A percentile compares a stretch with the other conserved stretches of the same genome.
Evolutionary conservation across 1,139 yeast species (phyloP).

Genomic region (Torulaspora globosa): DNA sequence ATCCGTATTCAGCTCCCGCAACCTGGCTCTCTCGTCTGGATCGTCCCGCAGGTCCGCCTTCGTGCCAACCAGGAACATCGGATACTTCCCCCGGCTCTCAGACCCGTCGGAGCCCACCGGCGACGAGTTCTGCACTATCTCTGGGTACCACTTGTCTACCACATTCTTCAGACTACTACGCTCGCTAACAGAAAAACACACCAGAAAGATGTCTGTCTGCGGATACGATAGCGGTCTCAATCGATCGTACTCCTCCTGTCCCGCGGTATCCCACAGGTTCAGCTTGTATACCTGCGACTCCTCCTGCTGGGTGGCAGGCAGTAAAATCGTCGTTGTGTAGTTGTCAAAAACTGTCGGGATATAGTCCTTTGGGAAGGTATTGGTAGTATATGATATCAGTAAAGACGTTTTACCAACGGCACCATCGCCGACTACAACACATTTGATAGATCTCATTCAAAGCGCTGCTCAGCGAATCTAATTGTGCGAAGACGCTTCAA

Average conservation of each 20-base stretch:
- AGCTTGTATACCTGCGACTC: slow-evolving; percentile 55
- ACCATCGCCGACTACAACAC: slow-evolving; percentile 95
- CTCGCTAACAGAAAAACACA: slow-evolving; percentile 82
- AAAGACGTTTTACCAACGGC: slow-evolving; percentile 95
- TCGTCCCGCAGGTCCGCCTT: slow-evolving; percentile 83
- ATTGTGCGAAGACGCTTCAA: too few species aligned
- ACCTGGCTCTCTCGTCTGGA: slow-evolving; percentile 66
- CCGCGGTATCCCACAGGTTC: slow-evolving; percentile 97
- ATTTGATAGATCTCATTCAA: slow-evolving; percentile 84
- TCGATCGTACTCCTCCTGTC: slow-evolving; percentile 90
- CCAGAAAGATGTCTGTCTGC: slow-evolving; percentile 82
- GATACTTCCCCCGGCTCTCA: slow-evolving; percentile 40
- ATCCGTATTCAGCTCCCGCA: slow-evolving; percentile 54
- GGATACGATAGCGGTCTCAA: slow-evolving; percentile 89
- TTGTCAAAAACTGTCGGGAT: slow-evolving; percentile 93
- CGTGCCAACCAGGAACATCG: slow-evolving; percentile 79
- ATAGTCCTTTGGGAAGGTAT: slow-evolving; percentile 91
- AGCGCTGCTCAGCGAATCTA: too few species aligned
- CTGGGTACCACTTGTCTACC: slow-evolving; percentile 77
- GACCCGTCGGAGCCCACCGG: slow-evolving; percentile 41
- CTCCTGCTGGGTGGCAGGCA: slow-evolving; percentile 47
- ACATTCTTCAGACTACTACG: slow-evolving; percentile 81
- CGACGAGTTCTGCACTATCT: slow-evolving; percentile 80
- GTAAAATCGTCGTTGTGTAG: slow-evolving; percentile 79
- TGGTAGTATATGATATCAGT: slow-evolving; percentile 84